Conservation (phyloP, 2,329 filamentous ascomycete species). For the Ciborinia camelliae region DNA sequence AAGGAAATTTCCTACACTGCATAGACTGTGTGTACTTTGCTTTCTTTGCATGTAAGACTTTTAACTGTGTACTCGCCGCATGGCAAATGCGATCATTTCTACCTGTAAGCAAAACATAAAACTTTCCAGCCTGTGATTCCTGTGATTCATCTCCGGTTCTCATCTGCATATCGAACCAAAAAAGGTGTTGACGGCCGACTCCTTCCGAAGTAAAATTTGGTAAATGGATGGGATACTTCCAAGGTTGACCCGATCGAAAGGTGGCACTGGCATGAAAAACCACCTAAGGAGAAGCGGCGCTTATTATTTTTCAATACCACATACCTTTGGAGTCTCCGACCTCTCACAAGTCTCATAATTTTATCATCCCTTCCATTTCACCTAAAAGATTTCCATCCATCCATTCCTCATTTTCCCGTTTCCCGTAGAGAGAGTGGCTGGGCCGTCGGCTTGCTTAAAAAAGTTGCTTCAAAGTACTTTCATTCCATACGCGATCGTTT, state of each 20-base stretch:
- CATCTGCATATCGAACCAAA: slow-evolving; percentile 3
- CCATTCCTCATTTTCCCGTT: not conserved
- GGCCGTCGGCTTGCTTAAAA: slow-evolving; percentile 7
- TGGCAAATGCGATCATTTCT: not conserved
- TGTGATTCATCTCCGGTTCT: slow-evolving; percentile 7
- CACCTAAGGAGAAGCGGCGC: slow-evolving; percentile 12
- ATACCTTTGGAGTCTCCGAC: not conserved
- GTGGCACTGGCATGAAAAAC: too few species aligned
- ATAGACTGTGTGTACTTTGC: not conserved
- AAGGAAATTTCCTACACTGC: slow-evolving; percentile 1
- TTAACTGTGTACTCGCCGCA: too few species aligned
- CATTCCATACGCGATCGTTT: not conserved
- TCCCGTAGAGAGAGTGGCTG: slow-evolving; percentile 2
- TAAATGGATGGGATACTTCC: slow-evolving; percentile 1
- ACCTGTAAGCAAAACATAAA: not conserved
- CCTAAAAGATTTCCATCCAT: not conserved
- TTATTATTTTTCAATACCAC: slow-evolving; percentile 13
- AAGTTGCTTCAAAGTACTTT: not conserved
- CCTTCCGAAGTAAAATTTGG: slow-evolving; percentile 8
- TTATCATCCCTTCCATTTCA: not conserved
- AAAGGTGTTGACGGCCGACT: slow-evolving; percentile 4
- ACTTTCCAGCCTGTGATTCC: not conserved
- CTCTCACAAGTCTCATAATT: not conserved
- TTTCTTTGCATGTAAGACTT: too few species aligned
- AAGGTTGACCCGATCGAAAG: slow-evolving; percentile 3